Base-by-base conservation (phyloP, 129 eudicot species). In the Scalesia atractyloides region DNA sequence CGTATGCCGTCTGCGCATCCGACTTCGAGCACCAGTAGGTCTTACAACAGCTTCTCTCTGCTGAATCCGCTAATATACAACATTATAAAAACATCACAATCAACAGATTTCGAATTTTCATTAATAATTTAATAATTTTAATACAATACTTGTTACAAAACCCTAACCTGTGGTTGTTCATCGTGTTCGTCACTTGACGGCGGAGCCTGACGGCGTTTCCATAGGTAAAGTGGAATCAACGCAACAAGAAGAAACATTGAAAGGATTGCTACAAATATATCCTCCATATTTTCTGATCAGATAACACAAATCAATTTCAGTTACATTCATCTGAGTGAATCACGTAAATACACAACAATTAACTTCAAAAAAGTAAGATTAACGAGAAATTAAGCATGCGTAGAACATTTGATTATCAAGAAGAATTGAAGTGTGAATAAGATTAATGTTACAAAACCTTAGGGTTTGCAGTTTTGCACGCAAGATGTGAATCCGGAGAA, bases 1-100 rank as follows among this genome's bases (percentile, higher is more conserved):
- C 57, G 96, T 87, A 37, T 90, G 59, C 72, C 99, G 77, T 67
- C 99, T 78, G 34, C 99, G 97, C 99, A 94, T 94, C 58, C 99
- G 83, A 13, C 97, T 80, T 47, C 87, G 79, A 41, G 69, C 64
- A 48, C 84, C 88, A 73, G 77, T 56, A 3, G 87, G 88, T 64
- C 94, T 83, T 34, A 84, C 86, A 36, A 86, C 96, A 74, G 79
- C 51, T 65, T 94, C 97, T 79, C 91, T 84, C 64, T 75, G 96
- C 54, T 81, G 73, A 73, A 70, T 95, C 98, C 90, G 66, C 54
- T 60, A 48, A 12, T 4, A 68, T 49, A 4, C 13, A 26, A 48
- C 15, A 26, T 14, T 7, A 49, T 7, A 0, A 24, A 47, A n/a
- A 15, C 9, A 48, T 7, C 1, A 13, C 11, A 18, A 54, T 24